Percentiles rank a stretch among this genome's conserved stretches.
Evolutionary conservation across 2,329 filamentous ascomycete species (phyloP).

Genomic region (Domatiomyces catenatus): DNA sequence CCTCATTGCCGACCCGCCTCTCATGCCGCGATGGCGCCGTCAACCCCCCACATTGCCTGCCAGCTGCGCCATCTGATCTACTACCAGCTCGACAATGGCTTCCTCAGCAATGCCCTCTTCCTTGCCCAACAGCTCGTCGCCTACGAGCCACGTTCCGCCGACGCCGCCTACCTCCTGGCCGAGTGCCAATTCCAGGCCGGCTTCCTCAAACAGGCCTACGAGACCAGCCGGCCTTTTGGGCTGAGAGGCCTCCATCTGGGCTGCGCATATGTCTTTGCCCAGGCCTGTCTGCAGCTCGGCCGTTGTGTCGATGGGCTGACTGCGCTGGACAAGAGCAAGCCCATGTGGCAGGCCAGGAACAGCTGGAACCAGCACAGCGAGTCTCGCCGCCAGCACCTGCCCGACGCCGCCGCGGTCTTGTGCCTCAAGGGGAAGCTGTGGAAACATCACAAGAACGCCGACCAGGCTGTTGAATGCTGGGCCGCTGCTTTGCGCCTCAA

Average conservation of each 20-base stretch:
- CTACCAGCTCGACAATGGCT: constrained; percentile 75
- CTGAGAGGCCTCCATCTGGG: constrained; percentile 62
- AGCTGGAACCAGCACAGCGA: constrained; percentile 72
- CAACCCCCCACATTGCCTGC: constrained; percentile 38
- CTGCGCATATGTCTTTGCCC: constrained; percentile 82
- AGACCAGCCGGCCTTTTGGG: constrained; percentile 58
- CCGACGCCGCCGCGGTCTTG: constrained; percentile 70
- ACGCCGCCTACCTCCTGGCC: constrained; percentile 68
- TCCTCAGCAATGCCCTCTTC: constrained; percentile 81
- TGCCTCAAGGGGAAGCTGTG: constrained; percentile 80
- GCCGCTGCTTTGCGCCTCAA: constrained; percentile 80
- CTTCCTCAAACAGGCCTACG: constrained; percentile 71
- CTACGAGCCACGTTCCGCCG: constrained; percentile 64
- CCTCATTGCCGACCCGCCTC: background rate
- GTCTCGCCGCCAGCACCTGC: constrained; percentile 54
- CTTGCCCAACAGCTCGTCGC: constrained; percentile 75
- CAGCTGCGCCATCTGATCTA: constrained; percentile 52
- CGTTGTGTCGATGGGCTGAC: constrained; percentile 65
- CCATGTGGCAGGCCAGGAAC: constrained; percentile 59
- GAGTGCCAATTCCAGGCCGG: constrained; percentile 73
- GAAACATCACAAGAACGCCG: constrained; percentile 61
- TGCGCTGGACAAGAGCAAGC: constrained; percentile 66
- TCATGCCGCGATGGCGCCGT: constrained; percentile 37
- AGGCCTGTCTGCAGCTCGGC: constrained; percentile 67
- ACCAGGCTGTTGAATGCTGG: constrained; percentile 71